Conservation (phyloP, 176 grass and related monocot species). For the Panicum miliaceum region DNA sequence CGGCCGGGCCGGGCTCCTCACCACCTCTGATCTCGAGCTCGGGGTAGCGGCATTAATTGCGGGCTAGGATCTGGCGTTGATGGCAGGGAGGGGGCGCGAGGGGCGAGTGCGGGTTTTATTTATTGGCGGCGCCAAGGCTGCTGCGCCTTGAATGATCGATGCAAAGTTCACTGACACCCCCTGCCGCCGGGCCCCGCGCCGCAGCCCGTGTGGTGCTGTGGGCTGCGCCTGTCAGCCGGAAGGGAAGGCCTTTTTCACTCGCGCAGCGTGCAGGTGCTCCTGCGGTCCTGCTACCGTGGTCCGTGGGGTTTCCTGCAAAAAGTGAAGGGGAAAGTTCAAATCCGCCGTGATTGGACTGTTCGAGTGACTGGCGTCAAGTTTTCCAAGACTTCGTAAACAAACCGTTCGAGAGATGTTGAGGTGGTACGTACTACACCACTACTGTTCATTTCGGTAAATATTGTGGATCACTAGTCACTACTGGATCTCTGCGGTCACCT, state of each 20-base stretch:
- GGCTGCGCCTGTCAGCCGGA: neutral
- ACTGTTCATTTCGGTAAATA: neutral
- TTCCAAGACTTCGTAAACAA: too few species aligned
- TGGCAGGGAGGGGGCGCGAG: conserved; percentile 29
- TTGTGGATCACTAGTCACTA: neutral
- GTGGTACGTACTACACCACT: neutral
- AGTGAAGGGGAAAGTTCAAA: conserved; percentile 11
- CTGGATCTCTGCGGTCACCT: neutral
- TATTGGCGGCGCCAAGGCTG: conserved; percentile 38
- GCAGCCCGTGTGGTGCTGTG: conserved; percentile 17
- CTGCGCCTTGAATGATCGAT: conserved; percentile 10
- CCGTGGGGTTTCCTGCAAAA: neutral
- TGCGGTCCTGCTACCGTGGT: neutral
- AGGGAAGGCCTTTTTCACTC: neutral
- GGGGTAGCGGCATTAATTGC: conserved; percentile 49
- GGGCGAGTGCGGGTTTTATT: conserved; percentile 47
- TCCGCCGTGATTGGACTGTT: conserved; percentile 17
- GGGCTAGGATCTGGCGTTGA: conserved; percentile 38
- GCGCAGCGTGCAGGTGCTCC: conserved; percentile 33
- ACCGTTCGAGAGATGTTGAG: neutral
- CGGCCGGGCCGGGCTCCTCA: neutral
- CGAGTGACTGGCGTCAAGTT: neutral
- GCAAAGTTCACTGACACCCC: conserved; percentile 39
- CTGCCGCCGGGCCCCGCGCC: neutral
- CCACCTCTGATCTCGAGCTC: conserved; percentile 53